Base-by-base conservation (phyloP, 2,329 filamentous ascomycete genomes). In the Aspergillus novoparasiticus region DNA sequence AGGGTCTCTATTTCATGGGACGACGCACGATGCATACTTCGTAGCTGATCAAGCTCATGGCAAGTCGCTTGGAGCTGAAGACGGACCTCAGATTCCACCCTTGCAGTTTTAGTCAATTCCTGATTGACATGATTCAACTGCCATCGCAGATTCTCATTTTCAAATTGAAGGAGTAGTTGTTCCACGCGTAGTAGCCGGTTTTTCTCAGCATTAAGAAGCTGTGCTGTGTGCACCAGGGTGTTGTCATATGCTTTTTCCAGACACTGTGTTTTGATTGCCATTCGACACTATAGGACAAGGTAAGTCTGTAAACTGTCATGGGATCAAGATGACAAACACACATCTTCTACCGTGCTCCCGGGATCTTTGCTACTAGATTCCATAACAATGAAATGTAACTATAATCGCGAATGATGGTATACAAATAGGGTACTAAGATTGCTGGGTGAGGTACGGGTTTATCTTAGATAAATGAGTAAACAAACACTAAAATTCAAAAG, bases 171-270 rank as follows among this genome's bases (percentile, higher is more conserved):
- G n/a, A 93, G 78, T 59, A 94, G 80, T 60, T 89, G 83, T 66
- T 89, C 86, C 64, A 94, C 83, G 68, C 87, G 87, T 58, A 93
- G 78, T 67, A 89, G 85, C 55, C 94, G 88, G 45, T 87, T 83
- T 64, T 89, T 87, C 76, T 98, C 94, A 67, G 93, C 88, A 71
- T 91, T 91, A 68, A 87, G 81, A 60, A 96, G 83, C 12, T 89
- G 81, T 59, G 91, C 86, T 41, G 90, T 85, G 60, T 88, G 83
- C 69, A 90, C 87, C 60, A 86, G 78, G 67, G 85, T 86, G 64
- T 85, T 84, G 68, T 90, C 87, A 75, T 94, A 92, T 70, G 86
- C 86, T 64, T 90, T 79, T 74, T 96, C 92, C 59, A 93, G 84
- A 19, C 75, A 77, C 48, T 82, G 76, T 54, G 83, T 85, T 61